Conservation (phyloP, 805 yeast genomes). For the Cyberlindnera nakhonratchasimensis region DNA sequence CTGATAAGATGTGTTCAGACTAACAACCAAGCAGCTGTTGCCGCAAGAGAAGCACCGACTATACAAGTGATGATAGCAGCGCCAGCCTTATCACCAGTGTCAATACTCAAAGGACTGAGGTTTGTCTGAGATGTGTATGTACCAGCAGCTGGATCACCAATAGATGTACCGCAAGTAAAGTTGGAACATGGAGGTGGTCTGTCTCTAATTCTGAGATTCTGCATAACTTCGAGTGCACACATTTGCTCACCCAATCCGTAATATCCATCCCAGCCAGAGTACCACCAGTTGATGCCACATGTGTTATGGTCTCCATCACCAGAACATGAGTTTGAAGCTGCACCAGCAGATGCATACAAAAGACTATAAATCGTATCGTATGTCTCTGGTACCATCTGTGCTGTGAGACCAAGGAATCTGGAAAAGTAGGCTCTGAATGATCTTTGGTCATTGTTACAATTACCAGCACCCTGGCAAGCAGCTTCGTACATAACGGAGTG, state of each 20-base stretch:
- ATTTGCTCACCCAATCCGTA: constrained; percentile 87
- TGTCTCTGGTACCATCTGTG: constrained; percentile 56
- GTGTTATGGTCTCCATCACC: constrained; percentile 83
- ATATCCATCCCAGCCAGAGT: constrained; percentile 55
- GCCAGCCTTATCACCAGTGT: constrained; percentile 52
- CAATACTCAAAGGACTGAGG: constrained; percentile 36
- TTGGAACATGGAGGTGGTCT: constrained; percentile 57
- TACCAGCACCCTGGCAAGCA: constrained; percentile 57
- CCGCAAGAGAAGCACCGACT: constrained; percentile 40
- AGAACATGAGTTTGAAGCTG: constrained; percentile 73
- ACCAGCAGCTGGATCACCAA: constrained; percentile 65
- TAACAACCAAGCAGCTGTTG: constrained; percentile 39
- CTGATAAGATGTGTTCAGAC: constrained; percentile 23
- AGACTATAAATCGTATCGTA: constrained; percentile 42
- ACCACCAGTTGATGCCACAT: constrained; percentile 74
- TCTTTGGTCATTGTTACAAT: constrained; percentile 72
- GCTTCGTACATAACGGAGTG: constrained; percentile 60
- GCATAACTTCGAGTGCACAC: constrained; percentile 62
- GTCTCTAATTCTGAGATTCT: constrained; percentile 33
- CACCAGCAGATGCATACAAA: constrained; percentile 53
- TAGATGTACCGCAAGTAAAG: constrained; percentile 60
- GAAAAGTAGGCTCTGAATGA: constrained; percentile 70
- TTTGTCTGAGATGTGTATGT: constrained; percentile 35
- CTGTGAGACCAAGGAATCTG: constrained; percentile 61
- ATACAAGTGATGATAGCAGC: constrained; percentile 63